A percentile compares a stretch with the other conserved stretches of the same genome.
These are phyloP conservation scores for Theobroma grandiflorum DNA, from an alignment of 441 rosid genomes.

Conservation along the genomic window DNA sequence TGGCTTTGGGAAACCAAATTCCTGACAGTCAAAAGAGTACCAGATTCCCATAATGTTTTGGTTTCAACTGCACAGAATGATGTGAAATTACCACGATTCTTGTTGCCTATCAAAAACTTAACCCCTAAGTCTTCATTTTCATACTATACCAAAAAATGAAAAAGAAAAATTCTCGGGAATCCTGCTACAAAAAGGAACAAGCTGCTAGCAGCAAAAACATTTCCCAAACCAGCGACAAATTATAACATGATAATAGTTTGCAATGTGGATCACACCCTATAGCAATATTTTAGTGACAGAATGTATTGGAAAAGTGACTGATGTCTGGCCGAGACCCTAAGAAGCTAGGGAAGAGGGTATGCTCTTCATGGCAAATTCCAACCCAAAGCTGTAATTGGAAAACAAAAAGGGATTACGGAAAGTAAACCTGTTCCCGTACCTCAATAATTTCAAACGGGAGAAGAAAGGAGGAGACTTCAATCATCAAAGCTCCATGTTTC, in stretches of 20 bases:
- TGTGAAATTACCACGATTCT: not conserved
- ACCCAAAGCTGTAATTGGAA: not conserved
- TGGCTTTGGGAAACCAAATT: not conserved
- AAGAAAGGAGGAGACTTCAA: not conserved
- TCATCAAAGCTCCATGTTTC: not conserved
- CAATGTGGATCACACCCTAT: too few species aligned
- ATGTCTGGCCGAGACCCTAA: too few species aligned
- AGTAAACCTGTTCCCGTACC: not conserved
- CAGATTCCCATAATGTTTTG: not conserved
- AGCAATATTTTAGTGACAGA: too few species aligned
- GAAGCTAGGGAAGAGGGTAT: not conserved
- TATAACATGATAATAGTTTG: too few species aligned
- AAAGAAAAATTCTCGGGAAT: too few species aligned
- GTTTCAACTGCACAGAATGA: not conserved
- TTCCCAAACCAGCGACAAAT: too few species aligned
- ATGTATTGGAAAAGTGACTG: too few species aligned
- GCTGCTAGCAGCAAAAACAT: too few species aligned
- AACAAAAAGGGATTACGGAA: not conserved
- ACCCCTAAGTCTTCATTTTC: slow-evolving; percentile 23
- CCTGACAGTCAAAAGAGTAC: not conserved
- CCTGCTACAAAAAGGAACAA: too few species aligned
- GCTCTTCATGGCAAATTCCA: not conserved
- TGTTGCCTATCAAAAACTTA: slow-evolving; percentile 20
- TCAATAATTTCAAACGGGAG: not conserved
- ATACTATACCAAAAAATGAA: too few species aligned